Evolutionary conservation across 2,329 filamentous ascomycete genomes (phyloP).

Genomic region (Parafenestella ontariensis): DNA sequence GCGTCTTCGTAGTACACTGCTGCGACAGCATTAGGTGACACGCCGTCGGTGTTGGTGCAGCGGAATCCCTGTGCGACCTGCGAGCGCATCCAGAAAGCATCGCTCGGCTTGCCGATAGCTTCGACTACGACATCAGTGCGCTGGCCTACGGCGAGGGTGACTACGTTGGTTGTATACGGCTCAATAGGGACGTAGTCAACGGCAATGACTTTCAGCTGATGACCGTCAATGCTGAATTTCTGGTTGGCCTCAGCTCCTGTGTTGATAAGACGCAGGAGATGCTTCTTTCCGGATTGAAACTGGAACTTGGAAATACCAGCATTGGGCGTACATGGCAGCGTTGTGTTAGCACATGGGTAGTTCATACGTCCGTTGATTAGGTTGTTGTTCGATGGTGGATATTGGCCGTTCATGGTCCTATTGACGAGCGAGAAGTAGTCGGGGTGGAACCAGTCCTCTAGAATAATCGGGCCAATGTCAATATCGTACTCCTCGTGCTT

Average conservation of each 20-base stretch:
- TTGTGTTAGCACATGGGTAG: conserved; percentile 37
- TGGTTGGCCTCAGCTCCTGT: conserved; percentile 46
- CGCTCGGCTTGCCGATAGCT: conserved; percentile 34
- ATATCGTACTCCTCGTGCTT: conserved; percentile 47
- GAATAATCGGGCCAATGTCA: conserved; percentile 50
- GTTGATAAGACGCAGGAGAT: conserved; percentile 53
- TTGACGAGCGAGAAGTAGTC: conserved; percentile 40
- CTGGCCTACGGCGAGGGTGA: conserved; percentile 51
- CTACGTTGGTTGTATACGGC: conserved; percentile 48
- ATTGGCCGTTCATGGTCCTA: conserved; percentile 31
- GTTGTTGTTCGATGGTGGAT: conserved; percentile 28
- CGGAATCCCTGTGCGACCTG: conserved; percentile 25
- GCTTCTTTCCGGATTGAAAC: conserved; percentile 51
- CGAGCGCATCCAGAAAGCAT: conserved; percentile 50
- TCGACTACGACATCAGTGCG: conserved; percentile 47
- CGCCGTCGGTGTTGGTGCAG: conserved; percentile 20
- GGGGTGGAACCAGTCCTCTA: conserved; percentile 52
- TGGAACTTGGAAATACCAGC: conserved; percentile 44
- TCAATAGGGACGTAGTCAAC: conserved; percentile 51
- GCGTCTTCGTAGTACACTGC: conserved; percentile 70
- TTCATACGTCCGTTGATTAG: conserved; percentile 31
- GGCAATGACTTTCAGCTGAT: conserved; percentile 51
- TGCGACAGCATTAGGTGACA: conserved; percentile 50
- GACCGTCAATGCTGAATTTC: conserved; percentile 53
- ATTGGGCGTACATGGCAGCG: conserved; percentile 32